Conservation (phyloP, 345 rosid species). For the Melastoma malabathricum region DNA sequence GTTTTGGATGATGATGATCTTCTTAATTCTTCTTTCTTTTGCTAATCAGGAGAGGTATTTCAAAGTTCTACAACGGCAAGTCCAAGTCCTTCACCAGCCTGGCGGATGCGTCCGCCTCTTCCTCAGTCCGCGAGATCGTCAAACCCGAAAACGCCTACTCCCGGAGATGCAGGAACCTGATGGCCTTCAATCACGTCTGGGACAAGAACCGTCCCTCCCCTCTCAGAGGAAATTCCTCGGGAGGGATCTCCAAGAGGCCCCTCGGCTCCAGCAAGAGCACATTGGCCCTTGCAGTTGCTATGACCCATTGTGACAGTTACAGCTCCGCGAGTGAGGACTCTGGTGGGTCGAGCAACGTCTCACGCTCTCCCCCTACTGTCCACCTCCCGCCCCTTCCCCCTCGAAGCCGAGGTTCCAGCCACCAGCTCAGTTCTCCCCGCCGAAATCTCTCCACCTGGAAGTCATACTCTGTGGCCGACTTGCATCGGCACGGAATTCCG, state of each 20-base stretch:
- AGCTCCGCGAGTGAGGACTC: conserved; percentile 45
- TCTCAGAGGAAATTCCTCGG: conserved; percentile 1
- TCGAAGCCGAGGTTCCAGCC: conserved; percentile 17
- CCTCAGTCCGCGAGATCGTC: conserved; percentile 42
- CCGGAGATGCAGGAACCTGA: conserved; percentile 40
- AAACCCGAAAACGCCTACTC: conserved; percentile 65
- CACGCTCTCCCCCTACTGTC: conserved; percentile 26
- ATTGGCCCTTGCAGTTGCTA: conserved; percentile 53
- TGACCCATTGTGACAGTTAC: conserved; percentile 50
- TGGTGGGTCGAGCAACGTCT: conserved; percentile 22
- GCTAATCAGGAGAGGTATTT: conserved; percentile 56
- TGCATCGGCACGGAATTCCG: conserved; percentile 24
- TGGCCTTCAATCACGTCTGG: conserved; percentile 49
- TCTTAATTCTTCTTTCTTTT: not conserved
- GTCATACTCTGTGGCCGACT: conserved; percentile 48
- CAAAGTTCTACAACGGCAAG: conserved; percentile 69
- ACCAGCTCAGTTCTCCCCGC: conserved; percentile 15
- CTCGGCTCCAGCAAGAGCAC: conserved; percentile 49
- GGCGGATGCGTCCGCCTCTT: conserved; percentile 29
- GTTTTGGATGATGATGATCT: not conserved
- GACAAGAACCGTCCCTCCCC: conserved; percentile 33
- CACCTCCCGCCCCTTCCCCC: conserved; percentile 73
- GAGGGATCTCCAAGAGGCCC: conserved; percentile 45
- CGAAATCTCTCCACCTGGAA: conserved; percentile 19
- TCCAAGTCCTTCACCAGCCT: conserved; percentile 68